Conservation (phyloP, 208 protist species). For the Wallacemonas rigidus region DNA sequence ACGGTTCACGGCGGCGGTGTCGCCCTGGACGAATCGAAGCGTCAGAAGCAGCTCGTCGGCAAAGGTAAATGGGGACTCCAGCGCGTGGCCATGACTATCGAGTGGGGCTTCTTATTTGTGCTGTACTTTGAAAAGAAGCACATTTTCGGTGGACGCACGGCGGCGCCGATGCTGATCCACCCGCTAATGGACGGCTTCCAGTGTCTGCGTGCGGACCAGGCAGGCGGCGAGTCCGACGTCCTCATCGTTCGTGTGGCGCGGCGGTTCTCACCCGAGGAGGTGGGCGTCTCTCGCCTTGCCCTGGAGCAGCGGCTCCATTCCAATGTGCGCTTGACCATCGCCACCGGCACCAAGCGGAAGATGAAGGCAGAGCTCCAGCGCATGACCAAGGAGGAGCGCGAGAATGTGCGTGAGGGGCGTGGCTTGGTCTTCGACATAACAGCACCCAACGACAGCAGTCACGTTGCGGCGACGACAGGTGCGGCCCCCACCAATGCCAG, state of each 20-base stretch:
- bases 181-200: constrained; percentile 66
- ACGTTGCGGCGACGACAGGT: neutral
- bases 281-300: constrained; percentile 39
- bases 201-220: constrained; percentile 20
- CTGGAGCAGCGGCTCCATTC: constrained; percentile 41
- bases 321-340: constrained; percentile 28
- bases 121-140: constrained; percentile 72
- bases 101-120: constrained; percentile 84
- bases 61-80: constrained; percentile 69
- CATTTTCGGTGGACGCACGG: constrained; percentile 39
- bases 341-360: constrained; percentile 15
- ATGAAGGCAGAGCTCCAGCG: constrained; percentile 18
- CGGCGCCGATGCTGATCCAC: constrained; percentile 74
- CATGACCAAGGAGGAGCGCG: neutral
- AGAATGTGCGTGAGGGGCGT: neutral
- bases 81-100: constrained; percentile 69
- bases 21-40: constrained; percentile 55
- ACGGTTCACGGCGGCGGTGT: constrained; percentile 51
- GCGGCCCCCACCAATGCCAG: neutral
- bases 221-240: constrained; percentile 29
- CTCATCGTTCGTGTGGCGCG: constrained; percentile 56
- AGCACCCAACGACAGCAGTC: neutral
- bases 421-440: neutral
- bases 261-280: constrained; percentile 48
- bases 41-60: constrained; percentile 49